A percentile compares a stretch with the other conserved stretches of the same genome.
Conservation (phyloP, 2,329 filamentous ascomycete genomes). For the Raffaelea deltoideospora region DNA sequence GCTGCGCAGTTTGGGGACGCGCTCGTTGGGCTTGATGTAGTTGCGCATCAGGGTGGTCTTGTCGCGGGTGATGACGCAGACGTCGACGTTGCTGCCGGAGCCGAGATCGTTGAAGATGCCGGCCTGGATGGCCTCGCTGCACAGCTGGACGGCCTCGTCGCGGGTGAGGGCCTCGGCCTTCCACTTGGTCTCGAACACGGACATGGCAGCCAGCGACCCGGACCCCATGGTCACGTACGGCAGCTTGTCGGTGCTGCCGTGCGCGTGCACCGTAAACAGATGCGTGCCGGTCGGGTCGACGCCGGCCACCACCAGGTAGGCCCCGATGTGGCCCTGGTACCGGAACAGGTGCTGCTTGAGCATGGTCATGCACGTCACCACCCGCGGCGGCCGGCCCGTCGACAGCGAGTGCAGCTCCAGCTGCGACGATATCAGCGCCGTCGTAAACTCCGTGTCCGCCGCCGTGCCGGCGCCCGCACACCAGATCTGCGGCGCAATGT, state of each 20-base stretch:
- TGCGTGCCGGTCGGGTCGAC: conserved; percentile 91
- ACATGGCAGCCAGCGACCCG: conserved; percentile 92
- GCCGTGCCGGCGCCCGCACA: conserved; percentile 96
- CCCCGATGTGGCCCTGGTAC: conserved; percentile 94
- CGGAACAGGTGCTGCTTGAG: conserved; percentile 99
- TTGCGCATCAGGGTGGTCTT: conserved; percentile 91
- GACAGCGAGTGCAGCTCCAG: conserved; percentile 94
- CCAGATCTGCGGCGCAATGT: conserved; percentile 98
- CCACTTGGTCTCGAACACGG: conserved; percentile 95
- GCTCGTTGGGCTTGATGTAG: conserved; percentile 84
- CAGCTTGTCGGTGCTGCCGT: conserved; percentile 96
- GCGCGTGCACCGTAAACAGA: conserved; percentile 95
- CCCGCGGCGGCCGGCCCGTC: conserved; percentile 88
- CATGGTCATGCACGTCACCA: conserved; percentile 98
- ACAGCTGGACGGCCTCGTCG: conserved; percentile 71
- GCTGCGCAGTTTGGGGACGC: conserved; percentile 80
- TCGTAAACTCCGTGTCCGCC: conserved; percentile 98
- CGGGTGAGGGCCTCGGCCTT: conserved; percentile 53
- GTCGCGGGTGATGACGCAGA: conserved; percentile 86
- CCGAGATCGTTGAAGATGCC: conserved; percentile 99
- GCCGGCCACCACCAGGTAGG: conserved; percentile 92
- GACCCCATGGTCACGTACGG: conserved; percentile 99
- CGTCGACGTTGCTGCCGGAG: conserved; percentile 92
- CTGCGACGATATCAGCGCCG: conserved; percentile 94
- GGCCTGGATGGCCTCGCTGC: conserved; percentile 76